Base-by-base conservation (phyloP, 1,284 basidiomycete genomes). In the Tilletia setariae region DNA sequence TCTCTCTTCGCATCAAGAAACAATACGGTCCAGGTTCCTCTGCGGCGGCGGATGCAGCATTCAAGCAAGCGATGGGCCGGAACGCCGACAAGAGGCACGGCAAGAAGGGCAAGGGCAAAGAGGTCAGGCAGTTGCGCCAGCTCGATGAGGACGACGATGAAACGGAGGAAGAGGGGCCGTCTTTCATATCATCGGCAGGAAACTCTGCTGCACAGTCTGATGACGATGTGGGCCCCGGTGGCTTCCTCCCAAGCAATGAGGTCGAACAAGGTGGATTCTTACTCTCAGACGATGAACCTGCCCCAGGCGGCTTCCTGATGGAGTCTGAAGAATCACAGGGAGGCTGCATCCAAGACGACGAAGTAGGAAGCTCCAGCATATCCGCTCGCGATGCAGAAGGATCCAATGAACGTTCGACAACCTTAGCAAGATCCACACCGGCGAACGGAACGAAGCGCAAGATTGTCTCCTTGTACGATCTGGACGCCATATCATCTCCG, bases 1-100 rank as follows among this genome's bases (percentile, higher is more conserved):
- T 98, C 68, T 87, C 92, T 9, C 86, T 90, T 78, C 87, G 93
- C 44, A 85, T 98, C 42, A 89, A 90, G 76, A 88, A 88, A 64
- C 89, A 95, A 80, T 98, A 97, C 83, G 73, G 75, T 16, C 56
- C 56, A 8, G 56, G 56, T 30, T 61, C 56, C 7, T 61, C 56
- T 13, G 56, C 56, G 8, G 49, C 64, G 8, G 64, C 49, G 9
- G 64, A 61, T 30, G 51, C 64, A 25, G 51, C 64, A 2, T 53
- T 61, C 23, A 32, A 47, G 2, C n/a, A 61, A 32, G 59, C 40
- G 21, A 66, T 56, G 40, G 64, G 51, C n/a, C 51, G 64, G 19
- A 42, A 66, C 28, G 64, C 56, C 25, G 47, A 35, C 28, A 56
- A 35, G 56, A 56, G 25, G 30, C 40, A 25, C 21, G 70, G 32